Evolutionary conservation across 768 basidiomycete genomes (phyloP).

Genomic region (Amanita rimosa): DNA sequence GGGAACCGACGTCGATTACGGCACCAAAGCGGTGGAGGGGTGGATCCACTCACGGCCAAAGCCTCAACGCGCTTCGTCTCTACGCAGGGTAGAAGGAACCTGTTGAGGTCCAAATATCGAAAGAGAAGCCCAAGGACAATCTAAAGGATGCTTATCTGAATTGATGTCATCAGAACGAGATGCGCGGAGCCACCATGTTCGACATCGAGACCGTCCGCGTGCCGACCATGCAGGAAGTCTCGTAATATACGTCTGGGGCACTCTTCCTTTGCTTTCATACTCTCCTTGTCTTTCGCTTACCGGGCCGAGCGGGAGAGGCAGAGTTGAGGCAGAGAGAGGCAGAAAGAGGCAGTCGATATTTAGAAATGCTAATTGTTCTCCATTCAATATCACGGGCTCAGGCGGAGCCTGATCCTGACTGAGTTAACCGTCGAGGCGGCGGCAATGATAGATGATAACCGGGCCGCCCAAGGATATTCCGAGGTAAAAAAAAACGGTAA

Average conservation of each 20-base stretch:
- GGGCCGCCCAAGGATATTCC: background rate
- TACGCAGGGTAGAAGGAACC: background rate
- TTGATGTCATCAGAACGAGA: background rate
- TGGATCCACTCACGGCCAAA: too few relatives aligned
- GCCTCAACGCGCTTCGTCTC: background rate
- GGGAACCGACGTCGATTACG: too few relatives aligned
- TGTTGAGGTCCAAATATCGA: background rate
- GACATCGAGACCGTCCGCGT: background rate
- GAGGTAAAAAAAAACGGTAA: too few relatives aligned
- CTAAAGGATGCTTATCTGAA: background rate
- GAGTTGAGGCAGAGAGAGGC: background rate
- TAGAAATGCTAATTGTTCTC: background rate
- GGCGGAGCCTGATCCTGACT: background rate
- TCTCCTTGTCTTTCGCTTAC: background rate
- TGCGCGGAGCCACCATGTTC: background rate
- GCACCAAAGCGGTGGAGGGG: too few relatives aligned
- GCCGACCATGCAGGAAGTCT: background rate
- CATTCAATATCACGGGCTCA: background rate
- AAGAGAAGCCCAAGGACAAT: background rate
- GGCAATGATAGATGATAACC: background rate
- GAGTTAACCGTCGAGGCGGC: background rate
- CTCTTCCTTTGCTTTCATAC: background rate
- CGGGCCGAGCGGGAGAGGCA: background rate
- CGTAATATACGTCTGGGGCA: background rate
- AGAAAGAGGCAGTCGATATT: background rate